Evolutionary conservation across 768 basidiomycete species (phyloP), one percentile per base, ranked within the genome.

Genomic region (Hygrocybe punicea): DNA sequence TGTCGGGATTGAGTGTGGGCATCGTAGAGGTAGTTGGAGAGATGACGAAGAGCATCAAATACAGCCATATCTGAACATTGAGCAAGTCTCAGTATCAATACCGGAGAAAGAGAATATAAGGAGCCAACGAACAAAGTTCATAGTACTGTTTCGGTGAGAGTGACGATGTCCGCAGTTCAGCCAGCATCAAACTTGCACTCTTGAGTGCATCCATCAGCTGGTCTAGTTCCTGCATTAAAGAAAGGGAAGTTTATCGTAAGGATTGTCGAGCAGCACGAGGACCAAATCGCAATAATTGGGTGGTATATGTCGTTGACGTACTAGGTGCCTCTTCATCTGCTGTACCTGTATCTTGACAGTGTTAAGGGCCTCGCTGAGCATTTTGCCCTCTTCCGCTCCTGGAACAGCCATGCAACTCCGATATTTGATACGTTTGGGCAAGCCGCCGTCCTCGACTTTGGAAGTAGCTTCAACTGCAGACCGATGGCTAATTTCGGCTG

Each of bases 201-300:
- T 99, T 98, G 66, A 98, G 80, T 11, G 93, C 96, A 71, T 99
- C 96, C 97, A 99, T 99, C 60, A 98, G 87, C 68, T 94, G 91
- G 75, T 98, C 96, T 63, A 85, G 74, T 71, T 98, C 93, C 94
- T 97, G 66, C 44, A 40, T 37, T 33, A 33, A 40, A 40, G 34
- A n/a, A 46, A 36, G 34, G 37, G 16, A 23, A 10, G 17, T 19
- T n/a, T 50, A 54, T 45, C 42, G 9, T 14, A 16, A 23, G 16
- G 6, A 33, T n/a, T 23, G 17, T 5, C 25, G 13, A 13, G 37
- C 9, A 50, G 17, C 29, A 29, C 2, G 24, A 17, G 36, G 25
- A 37, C 51, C 25, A 33, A 29, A 50, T 53, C 17, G 44, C 49
- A 33, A 51, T n/a, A 50, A 46, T 62, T 29, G 29, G 53, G 58